Evolutionary conservation across 441 rosid species (phyloP).

Genomic region (Jatropha multifida): DNA sequence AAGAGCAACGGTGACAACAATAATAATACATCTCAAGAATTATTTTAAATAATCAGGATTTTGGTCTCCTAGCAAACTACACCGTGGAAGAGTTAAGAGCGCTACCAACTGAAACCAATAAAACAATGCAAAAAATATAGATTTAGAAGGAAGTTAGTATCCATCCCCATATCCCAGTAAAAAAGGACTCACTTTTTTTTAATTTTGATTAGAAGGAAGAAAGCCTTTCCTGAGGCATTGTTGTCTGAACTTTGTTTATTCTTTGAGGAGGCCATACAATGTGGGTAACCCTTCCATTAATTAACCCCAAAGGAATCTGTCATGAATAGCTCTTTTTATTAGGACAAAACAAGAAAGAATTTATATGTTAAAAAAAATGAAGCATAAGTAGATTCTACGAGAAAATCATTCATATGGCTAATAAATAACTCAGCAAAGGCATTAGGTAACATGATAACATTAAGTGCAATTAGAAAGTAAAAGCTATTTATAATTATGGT

Average conservation of each 20-base stretch:
- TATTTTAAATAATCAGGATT: neutral
- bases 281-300: slow-evolving; percentile 67
- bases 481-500: neutral
- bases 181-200: neutral
- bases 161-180: neutral
- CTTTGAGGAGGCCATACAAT: slow-evolving; percentile 85
- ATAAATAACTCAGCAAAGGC: neutral
- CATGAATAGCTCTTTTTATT: slow-evolving; percentile 16
- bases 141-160: neutral
- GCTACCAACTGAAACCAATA: neutral
- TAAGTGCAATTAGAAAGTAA: neutral
- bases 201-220: slow-evolving; percentile 23
- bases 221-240: slow-evolving; percentile 24
- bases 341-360: neutral
- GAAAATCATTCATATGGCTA: neutral
- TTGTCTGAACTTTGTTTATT: slow-evolving; percentile 42
- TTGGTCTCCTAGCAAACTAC: neutral
- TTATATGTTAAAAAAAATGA: neutral
- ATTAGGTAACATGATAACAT: neutral
- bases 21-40: neutral
- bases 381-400: neutral
- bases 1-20: neutral
- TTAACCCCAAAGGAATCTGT: slow-evolving; percentile 85
- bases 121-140: slow-evolving; percentile 12
- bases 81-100: slow-evolving; percentile 1